A percentile compares a stretch with the other conserved stretches of the same genome.
These are phyloP conservation scores for Toxoplasma gondii DNA, from an alignment of 169 alveolate genomes.

Conservation along the genomic window DNA sequence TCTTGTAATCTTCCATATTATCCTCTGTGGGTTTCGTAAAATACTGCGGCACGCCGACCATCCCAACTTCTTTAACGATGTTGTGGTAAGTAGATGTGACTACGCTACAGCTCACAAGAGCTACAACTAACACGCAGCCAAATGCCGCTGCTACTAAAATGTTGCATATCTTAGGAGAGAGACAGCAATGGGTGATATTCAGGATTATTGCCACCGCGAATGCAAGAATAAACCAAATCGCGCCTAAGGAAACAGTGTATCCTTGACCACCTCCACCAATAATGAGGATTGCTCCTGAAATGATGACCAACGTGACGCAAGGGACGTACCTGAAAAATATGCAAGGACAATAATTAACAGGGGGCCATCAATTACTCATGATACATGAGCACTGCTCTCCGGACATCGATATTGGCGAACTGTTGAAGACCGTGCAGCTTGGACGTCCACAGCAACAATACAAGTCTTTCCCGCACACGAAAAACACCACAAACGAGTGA, in stretches of 20 bases:
- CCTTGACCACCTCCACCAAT: constrained; percentile 49
- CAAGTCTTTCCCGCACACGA: too few species aligned
- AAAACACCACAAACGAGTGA: not conserved
- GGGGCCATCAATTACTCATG: not conserved
- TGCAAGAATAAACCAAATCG: constrained; percentile 32
- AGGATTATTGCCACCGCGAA: not conserved
- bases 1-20: not conserved
- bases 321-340: constrained; percentile 31
- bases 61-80: not conserved
- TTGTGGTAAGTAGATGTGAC: not conserved
- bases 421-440: too few species aligned
- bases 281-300: not conserved
- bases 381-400: not conserved
- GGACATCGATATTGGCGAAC: not conserved
- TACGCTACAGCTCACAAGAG: not conserved
- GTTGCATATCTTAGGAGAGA: constrained; percentile 36
- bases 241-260: constrained; percentile 20
- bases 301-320: not conserved
- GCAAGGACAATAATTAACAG: not conserved
- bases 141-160: constrained; percentile 15
- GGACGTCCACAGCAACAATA: too few species aligned
- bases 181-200: constrained; percentile 40
- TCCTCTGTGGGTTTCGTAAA: not conserved
- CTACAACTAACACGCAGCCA: not conserved
- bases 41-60: not conserved